Base-by-base conservation (phyloP, 2,329 filamentous ascomycete genomes). In the Paraconiothyrium brasiliense region DNA sequence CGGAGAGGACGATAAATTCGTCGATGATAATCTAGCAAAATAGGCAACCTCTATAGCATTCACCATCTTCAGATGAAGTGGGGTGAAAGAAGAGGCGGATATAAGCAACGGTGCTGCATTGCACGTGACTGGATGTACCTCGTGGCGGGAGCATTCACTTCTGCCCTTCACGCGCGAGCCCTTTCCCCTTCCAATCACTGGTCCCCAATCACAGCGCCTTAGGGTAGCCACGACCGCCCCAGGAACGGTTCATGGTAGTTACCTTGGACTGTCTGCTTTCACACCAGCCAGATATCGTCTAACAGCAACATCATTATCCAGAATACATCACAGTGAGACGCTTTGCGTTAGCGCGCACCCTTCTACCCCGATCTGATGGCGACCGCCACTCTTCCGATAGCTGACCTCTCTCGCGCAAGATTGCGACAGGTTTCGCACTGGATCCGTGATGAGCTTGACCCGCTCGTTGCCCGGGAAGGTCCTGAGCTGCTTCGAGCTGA, bases 391-490 rank as follows among this genome's bases (percentile, higher is more conserved):
- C 41, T 67, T 24, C 68, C 65, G 10, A 39, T 44, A 8, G 55
- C 41, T 6, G 63, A 73, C 24, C 65, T 77, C 52, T 71, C 73
- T 11, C 71, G 70, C 22, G 16, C 63, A 6, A 68, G 71, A 24
- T 76, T 84, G 48, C 78, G 72, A 41, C 59, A 73, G 22, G 69
- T 79, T 47, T 71, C 80, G 3, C 71, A 69, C 35, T 83, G 82
- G 81, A 83, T 84, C 54, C 81, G 83, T 39, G 81, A 84, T 66
- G 77, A 79, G 5, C 79, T 84, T 16, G 83, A 84, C 56, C 74
- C 79, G 3, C 68, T 78, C 46, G 76, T 84, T 50, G 81, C 83
- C 6, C 79, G 78, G 20, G 77, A 83, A 43, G 83, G 83, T 1
- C 78, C 80, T 0, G 74, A 83, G 43, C 69, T 71, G 4, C 70